These are phyloP conservation scores for Hansenula lynferdii DNA, from an alignment of 1,139 yeast species.

Conservation along the genomic window DNA sequence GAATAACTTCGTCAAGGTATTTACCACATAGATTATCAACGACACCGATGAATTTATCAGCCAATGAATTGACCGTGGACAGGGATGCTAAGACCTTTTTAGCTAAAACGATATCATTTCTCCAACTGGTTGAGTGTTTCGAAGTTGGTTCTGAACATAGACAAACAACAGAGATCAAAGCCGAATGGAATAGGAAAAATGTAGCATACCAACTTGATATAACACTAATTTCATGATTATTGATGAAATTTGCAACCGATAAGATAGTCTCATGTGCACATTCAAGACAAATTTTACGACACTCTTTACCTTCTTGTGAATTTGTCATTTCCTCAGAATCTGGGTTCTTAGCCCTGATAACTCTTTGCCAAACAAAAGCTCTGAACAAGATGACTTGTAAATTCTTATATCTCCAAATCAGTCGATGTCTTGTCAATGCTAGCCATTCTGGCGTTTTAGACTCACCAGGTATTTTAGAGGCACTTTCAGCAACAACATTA, in stretches of 20 bases:
- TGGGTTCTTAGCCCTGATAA: conserved; percentile 36
- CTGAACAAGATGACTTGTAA: conserved; percentile 49
- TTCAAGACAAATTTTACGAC: conserved; percentile 45
- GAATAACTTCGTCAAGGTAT: conserved; percentile 16
- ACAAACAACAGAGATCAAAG: conserved; percentile 50
- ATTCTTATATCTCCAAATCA: conserved; percentile 53
- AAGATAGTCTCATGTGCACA: conserved; percentile 49
- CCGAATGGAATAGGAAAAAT: conserved; percentile 57
- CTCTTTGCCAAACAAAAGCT: conserved; percentile 51
- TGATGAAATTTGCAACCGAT: conserved; percentile 44
- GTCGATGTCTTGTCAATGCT: conserved; percentile 41
- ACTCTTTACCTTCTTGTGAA: conserved; percentile 42
- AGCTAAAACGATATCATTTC: conserved; percentile 40
- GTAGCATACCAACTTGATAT: conserved; percentile 60
- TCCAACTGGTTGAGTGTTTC: conserved; percentile 40
- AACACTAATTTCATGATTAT: conserved; percentile 35
- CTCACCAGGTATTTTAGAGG: conserved; percentile 18
- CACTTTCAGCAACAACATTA: conserved; percentile 21
- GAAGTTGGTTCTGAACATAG: conserved; percentile 45
- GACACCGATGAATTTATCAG: conserved; percentile 43
- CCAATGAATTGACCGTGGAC: conserved; percentile 41
- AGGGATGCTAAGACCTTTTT: conserved; percentile 36
- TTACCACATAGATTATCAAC: conserved; percentile 39
- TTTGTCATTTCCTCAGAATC: conserved; percentile 28
- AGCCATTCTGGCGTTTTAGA: conserved; percentile 36